A percentile compares a stretch with the other conserved stretches of the same genome.
These are phyloP conservation scores for Globisporangium orthogonon DNA, from an alignment of 352 stramenopile genomes.

Conservation along the genomic window DNA sequence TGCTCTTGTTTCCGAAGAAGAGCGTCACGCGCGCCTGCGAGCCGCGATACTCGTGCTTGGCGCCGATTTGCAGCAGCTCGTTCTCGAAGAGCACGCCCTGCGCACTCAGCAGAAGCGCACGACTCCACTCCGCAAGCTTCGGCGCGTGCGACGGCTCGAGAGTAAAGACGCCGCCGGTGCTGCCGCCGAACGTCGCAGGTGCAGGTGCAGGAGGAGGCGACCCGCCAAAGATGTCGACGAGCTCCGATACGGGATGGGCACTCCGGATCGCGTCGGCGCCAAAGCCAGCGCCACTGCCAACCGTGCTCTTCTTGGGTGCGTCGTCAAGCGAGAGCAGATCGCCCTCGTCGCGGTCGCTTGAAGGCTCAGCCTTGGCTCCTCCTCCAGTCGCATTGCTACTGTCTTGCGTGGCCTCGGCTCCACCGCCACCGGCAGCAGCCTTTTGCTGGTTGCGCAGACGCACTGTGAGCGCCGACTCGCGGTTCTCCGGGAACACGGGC, in stretches of 20 bases:
- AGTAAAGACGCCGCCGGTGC: slow-evolving; percentile 17
- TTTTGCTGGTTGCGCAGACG: not conserved
- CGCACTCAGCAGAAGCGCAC: slow-evolving; percentile 84
- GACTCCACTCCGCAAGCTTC: slow-evolving; percentile 64
- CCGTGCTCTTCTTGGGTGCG: slow-evolving; percentile 20
- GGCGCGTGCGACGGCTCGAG: slow-evolving; percentile 38
- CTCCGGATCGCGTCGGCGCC: slow-evolving; percentile 33
- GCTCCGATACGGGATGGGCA: slow-evolving; percentile 44
- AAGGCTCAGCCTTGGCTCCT: too few relatives aligned
- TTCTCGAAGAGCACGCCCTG: slow-evolving; percentile 92
- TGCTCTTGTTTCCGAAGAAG: slow-evolving; percentile 93
- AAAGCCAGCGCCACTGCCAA: slow-evolving; percentile 5
- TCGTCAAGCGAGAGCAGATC: slow-evolving; percentile 53
- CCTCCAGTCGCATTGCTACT: too few relatives aligned
- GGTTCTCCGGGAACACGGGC: slow-evolving; percentile 94
- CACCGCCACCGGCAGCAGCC: not conserved
- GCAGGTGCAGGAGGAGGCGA: slow-evolving; percentile 2
- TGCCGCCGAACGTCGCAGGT: not conserved
- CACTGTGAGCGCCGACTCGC: slow-evolving; percentile 29
- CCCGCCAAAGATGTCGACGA: slow-evolving; percentile 47
- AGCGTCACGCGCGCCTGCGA: slow-evolving; percentile 91
- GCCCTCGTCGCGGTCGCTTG: slow-evolving; percentile 8
- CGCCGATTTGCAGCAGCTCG: slow-evolving; percentile 90
- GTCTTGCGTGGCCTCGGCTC: too few relatives aligned
- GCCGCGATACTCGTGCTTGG: slow-evolving; percentile 95